Evolutionary conservation across 371 early-diverging fungal species (phyloP).

Genomic region (Actinomortierella wolfii): DNA sequence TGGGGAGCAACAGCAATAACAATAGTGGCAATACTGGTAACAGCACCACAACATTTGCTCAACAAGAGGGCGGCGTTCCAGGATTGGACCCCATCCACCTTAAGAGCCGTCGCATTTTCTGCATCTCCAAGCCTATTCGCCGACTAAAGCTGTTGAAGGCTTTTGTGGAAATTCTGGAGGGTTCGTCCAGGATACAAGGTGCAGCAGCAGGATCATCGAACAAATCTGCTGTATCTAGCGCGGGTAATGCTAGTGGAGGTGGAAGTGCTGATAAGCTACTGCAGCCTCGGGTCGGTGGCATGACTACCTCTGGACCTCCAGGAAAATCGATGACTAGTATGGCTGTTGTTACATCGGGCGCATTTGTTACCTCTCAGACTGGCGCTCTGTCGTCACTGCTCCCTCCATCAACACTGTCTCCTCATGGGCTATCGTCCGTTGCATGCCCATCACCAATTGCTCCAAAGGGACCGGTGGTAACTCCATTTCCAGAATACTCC

Average conservation of each 20-base stretch:
- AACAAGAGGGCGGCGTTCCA: slow-evolving; percentile 12
- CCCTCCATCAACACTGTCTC: no score
- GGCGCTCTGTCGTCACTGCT: no score
- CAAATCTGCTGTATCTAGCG: neutral
- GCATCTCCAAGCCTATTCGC: slow-evolving; percentile 43
- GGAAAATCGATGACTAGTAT: no score
- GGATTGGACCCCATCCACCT: slow-evolving; percentile 29
- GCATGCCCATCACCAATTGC: no score
- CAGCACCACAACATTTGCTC: neutral
- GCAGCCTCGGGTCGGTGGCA: no score
- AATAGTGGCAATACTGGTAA: neutral
- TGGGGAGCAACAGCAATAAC: neutral
- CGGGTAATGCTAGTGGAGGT: neutral
- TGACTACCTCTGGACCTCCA: no score
- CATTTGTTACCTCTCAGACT: no score
- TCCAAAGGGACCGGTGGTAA: no score
- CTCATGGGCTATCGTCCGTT: no score
- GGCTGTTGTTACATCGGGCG: no score
- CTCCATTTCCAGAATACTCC: no score
- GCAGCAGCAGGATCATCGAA: slow-evolving; percentile 1
- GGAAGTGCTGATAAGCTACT: no score
- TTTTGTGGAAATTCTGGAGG: slow-evolving; percentile 37
- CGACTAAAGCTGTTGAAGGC: slow-evolving; percentile 34
- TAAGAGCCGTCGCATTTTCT: slow-evolving; percentile 33
- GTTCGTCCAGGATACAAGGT: slow-evolving; percentile 31